These are phyloP conservation scores for Didymellaceae sp. DNA, from an alignment of 2,329 filamentous ascomycete genomes.

Conservation along the genomic window DNA sequence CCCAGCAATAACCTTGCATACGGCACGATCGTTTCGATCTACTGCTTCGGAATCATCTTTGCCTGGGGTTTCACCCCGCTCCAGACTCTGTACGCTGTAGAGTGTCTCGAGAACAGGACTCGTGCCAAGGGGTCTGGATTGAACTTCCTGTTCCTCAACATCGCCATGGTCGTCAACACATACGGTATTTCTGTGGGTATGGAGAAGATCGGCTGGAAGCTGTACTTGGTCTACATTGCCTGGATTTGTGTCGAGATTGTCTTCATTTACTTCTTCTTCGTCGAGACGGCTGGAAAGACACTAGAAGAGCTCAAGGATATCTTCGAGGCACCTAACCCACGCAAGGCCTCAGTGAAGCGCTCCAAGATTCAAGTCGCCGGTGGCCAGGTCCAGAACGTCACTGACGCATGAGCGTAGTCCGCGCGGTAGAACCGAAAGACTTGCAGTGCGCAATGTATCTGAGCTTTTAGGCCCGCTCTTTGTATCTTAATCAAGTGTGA, in stretches of 20 bases:
- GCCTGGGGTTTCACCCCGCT: conserved; percentile 51
- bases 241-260: conserved; percentile 43
- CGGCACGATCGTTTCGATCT: conserved; percentile 50
- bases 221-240: conserved; percentile 42
- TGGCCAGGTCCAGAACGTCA: conserved; percentile 33
- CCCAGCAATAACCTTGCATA: conserved; percentile 41
- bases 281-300: conserved; percentile 43
- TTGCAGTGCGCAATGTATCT: background rate
- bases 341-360: conserved; percentile 32
- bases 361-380: conserved; percentile 34
- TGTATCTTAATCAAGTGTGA: too few species aligned
- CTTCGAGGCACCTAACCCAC: conserved; percentile 40
- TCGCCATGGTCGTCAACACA: conserved; percentile 44
- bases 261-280: conserved; percentile 39
- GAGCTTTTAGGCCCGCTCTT: background rate
- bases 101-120: conserved; percentile 49
- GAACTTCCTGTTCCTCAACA: conserved; percentile 45
- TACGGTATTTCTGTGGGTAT: conserved; percentile 43
- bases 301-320: conserved; percentile 43
- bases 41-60: conserved; percentile 51
- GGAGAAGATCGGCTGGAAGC: conserved; percentile 40
- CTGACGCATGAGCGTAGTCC: conserved; percentile 1
- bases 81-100: conserved; percentile 50
- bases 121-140: conserved; percentile 47
- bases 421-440: background rate